Evolutionary conservation across 1,139 yeast species (phyloP), one percentile per base, ranked within the genome.

Genomic region (Debaryomycetaceae sp.): DNA sequence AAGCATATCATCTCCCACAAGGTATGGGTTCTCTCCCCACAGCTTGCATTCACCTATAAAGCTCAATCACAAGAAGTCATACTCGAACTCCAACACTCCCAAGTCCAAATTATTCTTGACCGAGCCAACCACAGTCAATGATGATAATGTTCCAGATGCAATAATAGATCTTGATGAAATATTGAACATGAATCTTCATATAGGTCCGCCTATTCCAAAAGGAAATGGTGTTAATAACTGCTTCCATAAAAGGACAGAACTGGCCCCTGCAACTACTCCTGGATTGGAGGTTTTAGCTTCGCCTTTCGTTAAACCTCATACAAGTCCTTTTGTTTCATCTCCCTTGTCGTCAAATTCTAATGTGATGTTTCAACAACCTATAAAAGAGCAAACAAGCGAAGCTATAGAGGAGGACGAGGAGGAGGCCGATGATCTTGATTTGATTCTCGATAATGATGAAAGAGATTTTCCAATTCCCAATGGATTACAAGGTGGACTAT

Each of bases 111-210:
- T 68, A 45, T 70, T 68, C 43, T 51, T 64, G 23, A 67, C 72
- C 0, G 73, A 68, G 45, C 72, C 69, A 41, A 62, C 70, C 1
- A 57, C 50, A 4, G 35, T 63, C 23, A 62, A 60, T 47, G 56
- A 56, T 40, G 66, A 68, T 35, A 73, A 74, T 39, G 70, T 79
- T 4, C 87, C 87, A 0, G 83, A 81, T 52, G 85, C 86, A 4
- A 72, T 80, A 31, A 83, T 83, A 36, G 85, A 83, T 54, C 63
- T 83, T 45, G 87, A 83, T 54, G 80, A 80, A 45, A 82, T 83
- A 11, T 63, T 78, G 14, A 75, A 74, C 47, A 70, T 73, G 6
- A 67, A 65, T 52, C 50, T 65, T 41, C 70, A 69, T 45, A 62
- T 66, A 22, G 65, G 67, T 6, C 22, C 33, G 23, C 37, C 42